phyloP scores from a whole-genome alignment of 2,329 filamentous ascomycete genomes.

The Geoglossum cookeanum region DNA sequence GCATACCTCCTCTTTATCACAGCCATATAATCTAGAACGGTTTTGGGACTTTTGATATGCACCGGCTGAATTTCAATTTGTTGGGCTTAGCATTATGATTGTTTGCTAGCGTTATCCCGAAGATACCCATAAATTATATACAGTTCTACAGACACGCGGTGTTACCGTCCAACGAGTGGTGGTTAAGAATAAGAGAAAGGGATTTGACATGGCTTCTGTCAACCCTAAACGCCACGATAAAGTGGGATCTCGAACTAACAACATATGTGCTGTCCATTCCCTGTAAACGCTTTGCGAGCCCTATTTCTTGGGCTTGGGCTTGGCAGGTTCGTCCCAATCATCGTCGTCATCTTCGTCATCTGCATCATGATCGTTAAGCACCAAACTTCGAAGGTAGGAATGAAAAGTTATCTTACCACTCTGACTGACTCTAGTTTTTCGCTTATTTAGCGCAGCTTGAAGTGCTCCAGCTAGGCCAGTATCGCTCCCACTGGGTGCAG shows the following conservation, averaged over 20 bases:
- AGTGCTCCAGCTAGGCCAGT: slow-evolving; percentile 65
- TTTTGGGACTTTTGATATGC: too few species aligned
- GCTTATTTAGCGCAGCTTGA: slow-evolving; percentile 55
- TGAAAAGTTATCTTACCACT: slow-evolving; percentile 52
- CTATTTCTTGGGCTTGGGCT: neutral
- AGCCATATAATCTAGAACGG: too few species aligned
- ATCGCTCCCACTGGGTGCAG: slow-evolving; percentile 32
- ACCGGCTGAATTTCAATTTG: too few species aligned
- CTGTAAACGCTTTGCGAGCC: neutral
- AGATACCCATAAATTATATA: neutral
- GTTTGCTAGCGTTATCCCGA: neutral
- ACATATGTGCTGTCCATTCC: neutral
- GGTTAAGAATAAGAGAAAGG: neutral
- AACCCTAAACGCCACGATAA: neutral
- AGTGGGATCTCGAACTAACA: neutral
- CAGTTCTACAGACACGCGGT: neutral
- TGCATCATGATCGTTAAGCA: slow-evolving; percentile 18
- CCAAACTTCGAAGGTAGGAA: slow-evolving; percentile 7
- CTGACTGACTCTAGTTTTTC: slow-evolving; percentile 86
- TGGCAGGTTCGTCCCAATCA: slow-evolving; percentile 48
- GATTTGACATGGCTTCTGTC: neutral
- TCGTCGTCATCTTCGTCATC: slow-evolving; percentile 63
- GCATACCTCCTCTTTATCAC: too few species aligned
- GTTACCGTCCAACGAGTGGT: neutral
- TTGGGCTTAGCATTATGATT: too few species aligned